Evolutionary conservation across 1,284 basidiomycete species (phyloP).

Genomic region (Naganishia albida): DNA sequence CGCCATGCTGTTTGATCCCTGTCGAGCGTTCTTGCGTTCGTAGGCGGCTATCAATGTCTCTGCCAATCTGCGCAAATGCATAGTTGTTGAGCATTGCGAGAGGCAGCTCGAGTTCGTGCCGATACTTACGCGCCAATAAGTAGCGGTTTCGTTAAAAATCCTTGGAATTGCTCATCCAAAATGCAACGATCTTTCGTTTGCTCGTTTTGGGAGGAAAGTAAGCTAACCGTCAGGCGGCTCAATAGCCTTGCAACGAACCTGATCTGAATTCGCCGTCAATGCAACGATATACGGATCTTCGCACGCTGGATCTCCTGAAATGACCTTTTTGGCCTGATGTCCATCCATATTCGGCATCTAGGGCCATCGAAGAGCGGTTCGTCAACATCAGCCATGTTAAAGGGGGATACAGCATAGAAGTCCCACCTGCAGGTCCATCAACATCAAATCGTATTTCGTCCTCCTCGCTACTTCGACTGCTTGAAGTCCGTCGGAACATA

Average conservation of each 20-base stretch:
- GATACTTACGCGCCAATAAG: conserved; percentile 6
- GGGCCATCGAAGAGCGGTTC: neutral
- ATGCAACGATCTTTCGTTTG: conserved; percentile 14
- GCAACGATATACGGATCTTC: conserved; percentile 46
- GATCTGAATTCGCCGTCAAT: conserved; percentile 48
- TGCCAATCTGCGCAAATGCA: neutral
- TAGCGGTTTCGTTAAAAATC: conserved; percentile 14
- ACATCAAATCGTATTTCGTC: conserved; percentile 44
- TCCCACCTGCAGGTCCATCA: conserved; percentile 44
- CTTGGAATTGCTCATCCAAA: conserved; percentile 7
- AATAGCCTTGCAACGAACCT: conserved; percentile 33
- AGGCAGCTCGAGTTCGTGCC: neutral
- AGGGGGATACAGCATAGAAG: too few relatives aligned
- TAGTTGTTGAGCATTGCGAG: neutral
- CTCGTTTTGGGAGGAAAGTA: too few relatives aligned
- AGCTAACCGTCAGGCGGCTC: neutral
- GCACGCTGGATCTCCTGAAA: conserved; percentile 37
- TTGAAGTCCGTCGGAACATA: conserved; percentile 43
- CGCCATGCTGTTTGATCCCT: neutral
- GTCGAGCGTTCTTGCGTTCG: neutral
- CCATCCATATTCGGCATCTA: conserved; percentile 42
- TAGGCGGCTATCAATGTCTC: conserved; percentile 13
- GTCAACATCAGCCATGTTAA: neutral
- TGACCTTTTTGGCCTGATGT: conserved; percentile 11
- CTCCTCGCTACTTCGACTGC: conserved; percentile 44